These are phyloP conservation scores for Cymbopogon flexuosus DNA, from an alignment of 202 grass and related monocot species.

Conservation along the genomic window DNA sequence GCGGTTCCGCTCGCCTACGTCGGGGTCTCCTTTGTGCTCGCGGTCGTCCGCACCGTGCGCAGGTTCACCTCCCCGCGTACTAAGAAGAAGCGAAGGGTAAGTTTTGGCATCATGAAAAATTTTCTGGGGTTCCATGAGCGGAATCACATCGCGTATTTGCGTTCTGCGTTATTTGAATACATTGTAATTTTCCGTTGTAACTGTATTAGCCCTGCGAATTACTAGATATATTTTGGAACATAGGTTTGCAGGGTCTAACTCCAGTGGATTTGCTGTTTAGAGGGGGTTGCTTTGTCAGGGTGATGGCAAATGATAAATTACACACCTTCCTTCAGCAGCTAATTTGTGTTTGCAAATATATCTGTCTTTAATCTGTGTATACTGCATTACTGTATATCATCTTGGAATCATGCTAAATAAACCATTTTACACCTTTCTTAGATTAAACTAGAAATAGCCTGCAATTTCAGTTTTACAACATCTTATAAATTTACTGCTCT, in stretches of 20 bases:
- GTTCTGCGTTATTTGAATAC: not conserved
- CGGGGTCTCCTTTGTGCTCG: constrained; percentile 59
- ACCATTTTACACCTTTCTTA: not conserved
- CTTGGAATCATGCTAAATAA: not conserved
- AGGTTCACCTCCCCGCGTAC: constrained; percentile 77
- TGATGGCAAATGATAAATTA: not conserved
- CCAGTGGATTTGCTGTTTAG: not conserved
- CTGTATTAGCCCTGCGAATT: not conserved
- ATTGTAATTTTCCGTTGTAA: not conserved
- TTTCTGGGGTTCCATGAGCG: not conserved
- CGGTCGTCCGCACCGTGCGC: constrained; percentile 55
- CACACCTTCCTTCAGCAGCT: not conserved
- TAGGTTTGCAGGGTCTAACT: not conserved
- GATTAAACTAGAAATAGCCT: not conserved
- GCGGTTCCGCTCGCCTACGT: constrained; percentile 71
- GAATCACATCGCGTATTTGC: not conserved
- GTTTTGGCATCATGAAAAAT: not conserved
- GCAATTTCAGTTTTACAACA: not conserved
- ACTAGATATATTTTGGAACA: not conserved
- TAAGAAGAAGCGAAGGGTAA: constrained; percentile 73
- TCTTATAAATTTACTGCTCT: not conserved
- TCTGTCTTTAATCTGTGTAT: not conserved
- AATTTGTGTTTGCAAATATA: constrained; percentile 12
- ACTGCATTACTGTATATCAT: not conserved
- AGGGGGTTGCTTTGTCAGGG: not conserved